These are phyloP conservation scores for Xeromyces bisporus DNA, from an alignment of 495 filamentous ascomycete genomes.

Conservation along the genomic window DNA sequence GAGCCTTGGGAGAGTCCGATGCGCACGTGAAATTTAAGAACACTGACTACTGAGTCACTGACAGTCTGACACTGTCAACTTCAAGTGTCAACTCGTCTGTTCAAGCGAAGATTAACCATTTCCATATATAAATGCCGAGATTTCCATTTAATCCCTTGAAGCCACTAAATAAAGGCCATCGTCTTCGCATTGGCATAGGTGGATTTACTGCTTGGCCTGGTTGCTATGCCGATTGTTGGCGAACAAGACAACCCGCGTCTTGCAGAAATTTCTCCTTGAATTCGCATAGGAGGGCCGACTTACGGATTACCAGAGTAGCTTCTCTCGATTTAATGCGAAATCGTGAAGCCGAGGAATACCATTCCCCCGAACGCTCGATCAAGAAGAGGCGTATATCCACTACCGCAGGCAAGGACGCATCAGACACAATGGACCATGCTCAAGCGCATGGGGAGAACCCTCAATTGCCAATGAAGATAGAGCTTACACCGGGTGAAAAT, in stretches of 20 bases:
- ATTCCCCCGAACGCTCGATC: conserved; percentile 11
- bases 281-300: background rate
- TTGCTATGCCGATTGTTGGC: background rate
- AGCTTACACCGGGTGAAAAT: conserved; percentile 48
- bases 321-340: conserved; percentile 16
- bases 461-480: conserved; percentile 23
- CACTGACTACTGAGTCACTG: too few species aligned
- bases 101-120: too few species aligned
- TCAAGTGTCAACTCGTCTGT: too few species aligned
- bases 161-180: background rate
- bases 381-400: conserved; percentile 22
- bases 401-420: conserved; percentile 3
- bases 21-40: too few species aligned
- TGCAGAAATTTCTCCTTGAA: background rate
- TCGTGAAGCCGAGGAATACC: conserved; percentile 7
- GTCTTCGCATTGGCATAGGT: background rate
- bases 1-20: too few species aligned
- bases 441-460: background rate
- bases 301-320: background rate
- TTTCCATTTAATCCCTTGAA: background rate
- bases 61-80: too few species aligned
- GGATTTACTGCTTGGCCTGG: background rate
- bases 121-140: background rate
- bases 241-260: background rate
- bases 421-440: conserved; percentile 10